Evolutionary conservation across 345 rosid species (phyloP), one percentile per base, ranked within the genome.

Genomic region (Toxicodendron radicans): DNA sequence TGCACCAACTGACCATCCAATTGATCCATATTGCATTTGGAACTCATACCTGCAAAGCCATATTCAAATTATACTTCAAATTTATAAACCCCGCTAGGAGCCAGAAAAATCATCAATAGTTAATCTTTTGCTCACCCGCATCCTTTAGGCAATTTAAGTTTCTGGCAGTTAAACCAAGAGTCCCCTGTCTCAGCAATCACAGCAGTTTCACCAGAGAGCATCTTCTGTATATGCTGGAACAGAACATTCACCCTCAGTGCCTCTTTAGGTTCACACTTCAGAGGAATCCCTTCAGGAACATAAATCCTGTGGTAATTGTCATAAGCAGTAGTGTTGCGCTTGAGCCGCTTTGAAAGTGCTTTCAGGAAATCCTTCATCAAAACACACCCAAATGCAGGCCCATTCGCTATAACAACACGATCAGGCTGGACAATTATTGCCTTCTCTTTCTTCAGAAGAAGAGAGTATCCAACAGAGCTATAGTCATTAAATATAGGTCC

Each of bases 11-110:
- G 97, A 91, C 94, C 97, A 91, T 9, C 97, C 97, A 72, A 91
- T 91, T 14, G 97, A 91, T 73, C 97, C 97, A 69, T 91, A 91
- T 69, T 91, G 97, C 97, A 91, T 89, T 79, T 91, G 94, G 80
- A 91, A 91, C 75, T 91, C 97, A 78, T 91, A 91, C 72, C 93
- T 89, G 75, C 79, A 74, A 58, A 69, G 11, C 63, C 68, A 49
- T 41, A 49, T 70, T 56, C 14, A 62, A 7, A 68, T 61, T 16
- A 49, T 49, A 23, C 45, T 61, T 58, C 64, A 35, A 58, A 58
- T n/a, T 0, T 0, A 20, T 2, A 43, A 32, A 57, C 2, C 58
- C 21, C 46, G 72, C 5, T 27, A 14, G 24, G 27, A 54, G n/a
- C 0, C 51, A 21, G 41, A 35, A 14, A 14, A 18, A 41, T 7